Conservation (phyloP, 2,329 filamentous ascomycete species). For the Fusarium devonianum region DNA sequence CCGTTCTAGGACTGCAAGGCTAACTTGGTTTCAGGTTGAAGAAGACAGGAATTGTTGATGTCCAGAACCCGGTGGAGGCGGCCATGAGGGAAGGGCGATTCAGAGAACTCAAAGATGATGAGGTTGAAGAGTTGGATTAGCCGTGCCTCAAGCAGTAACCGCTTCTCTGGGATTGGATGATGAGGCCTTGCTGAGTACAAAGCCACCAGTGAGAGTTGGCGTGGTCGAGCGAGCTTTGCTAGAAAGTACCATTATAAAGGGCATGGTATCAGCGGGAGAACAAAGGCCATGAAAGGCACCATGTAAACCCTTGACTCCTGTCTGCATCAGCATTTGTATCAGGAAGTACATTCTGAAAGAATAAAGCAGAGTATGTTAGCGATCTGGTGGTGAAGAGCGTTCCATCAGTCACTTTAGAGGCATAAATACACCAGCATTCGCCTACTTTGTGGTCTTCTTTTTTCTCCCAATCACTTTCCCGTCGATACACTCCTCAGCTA, state of each 20-base stretch:
- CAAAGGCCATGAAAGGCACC: constrained; percentile 6
- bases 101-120: constrained; percentile 69
- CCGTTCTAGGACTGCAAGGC: neutral
- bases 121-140: constrained; percentile 52
- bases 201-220: neutral
- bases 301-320: neutral
- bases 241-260: neutral
- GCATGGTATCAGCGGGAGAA: neutral
- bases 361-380: neutral
- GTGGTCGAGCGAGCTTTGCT: neutral
- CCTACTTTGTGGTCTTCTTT: neutral
- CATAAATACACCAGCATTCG: neutral
- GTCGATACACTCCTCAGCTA: neutral
- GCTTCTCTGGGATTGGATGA: neutral
- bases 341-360: neutral
- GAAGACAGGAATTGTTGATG: constrained; percentile 76
- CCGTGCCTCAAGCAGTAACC: too few relatives aligned
- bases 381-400: neutral
- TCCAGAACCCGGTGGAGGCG: constrained; percentile 79
- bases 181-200: too few relatives aligned
- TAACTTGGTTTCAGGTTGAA: constrained; percentile 59
- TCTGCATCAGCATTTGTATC: neutral
- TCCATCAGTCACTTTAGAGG: neutral
- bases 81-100: constrained; percentile 75
- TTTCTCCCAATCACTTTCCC: neutral